Base-by-base conservation (phyloP, 768 basidiomycete genomes). In the Terana coerulea region DNA sequence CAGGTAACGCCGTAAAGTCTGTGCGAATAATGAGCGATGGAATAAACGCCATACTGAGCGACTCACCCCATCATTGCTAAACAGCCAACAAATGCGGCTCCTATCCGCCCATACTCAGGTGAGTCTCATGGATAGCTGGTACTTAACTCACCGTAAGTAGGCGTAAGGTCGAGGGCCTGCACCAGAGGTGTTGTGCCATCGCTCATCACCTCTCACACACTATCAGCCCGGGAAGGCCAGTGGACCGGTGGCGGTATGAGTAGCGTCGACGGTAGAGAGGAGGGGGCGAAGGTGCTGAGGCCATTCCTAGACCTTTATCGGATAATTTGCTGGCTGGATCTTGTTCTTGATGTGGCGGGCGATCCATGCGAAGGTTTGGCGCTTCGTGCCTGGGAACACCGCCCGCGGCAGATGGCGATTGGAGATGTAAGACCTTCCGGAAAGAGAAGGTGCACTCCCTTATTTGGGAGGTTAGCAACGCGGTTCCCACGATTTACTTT, bases 31-130 rank as follows among this genome's bases (percentile, higher is more conserved):
- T 19, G 12, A 37, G 44, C n/a, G 12, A 28, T 3, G 15, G 11
- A 24, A 3, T 30, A 24, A 14, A 25, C 33, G 22, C 40, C 17
- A 12, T 9, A 25, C 28, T 11, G 14, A 9, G n/a, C 14, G 12
- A 48, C 40, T 1, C 36, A 49, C 53, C 31, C 53, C 53, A 54
- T 54, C 53, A 54, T 54, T 30, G 47, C 53, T 31, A 54, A 28
- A 25, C 48, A 49, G 3, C 53, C 48, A 33, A 54, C 39, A 8
- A 54, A 44, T 25, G 40, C 41, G 12, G 53, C 53, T 8, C 53
- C 53, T 54, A 25, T 17, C 30, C 11, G n/a, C 35, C 10, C 9
- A 14, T 10, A 11, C 21, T 42, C 11, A 42, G 40, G 11, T 9
- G 12, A 11, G 12, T 11, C 10, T 42, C 10, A 33, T 12, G 39